phyloP scores from a whole-genome alignment of 257 asterid genomes.

The Capsicum pubescens region DNA sequence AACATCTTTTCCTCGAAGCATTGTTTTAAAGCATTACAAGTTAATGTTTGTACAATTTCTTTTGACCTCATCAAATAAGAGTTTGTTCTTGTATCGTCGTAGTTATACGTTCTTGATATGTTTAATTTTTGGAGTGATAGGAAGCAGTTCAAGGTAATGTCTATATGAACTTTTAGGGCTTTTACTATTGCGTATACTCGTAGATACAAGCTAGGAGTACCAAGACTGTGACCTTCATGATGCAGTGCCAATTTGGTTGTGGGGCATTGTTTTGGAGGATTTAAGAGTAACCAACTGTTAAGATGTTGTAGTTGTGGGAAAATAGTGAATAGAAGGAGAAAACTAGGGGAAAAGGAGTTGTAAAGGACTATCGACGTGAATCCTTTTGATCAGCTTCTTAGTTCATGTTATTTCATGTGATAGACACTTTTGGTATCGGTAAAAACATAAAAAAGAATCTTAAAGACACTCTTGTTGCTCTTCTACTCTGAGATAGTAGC shows the following conservation, averaged over 20 bases:
- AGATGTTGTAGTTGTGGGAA: not conserved
- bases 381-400: not conserved
- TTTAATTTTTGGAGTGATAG: not conserved
- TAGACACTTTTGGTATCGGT: not conserved
- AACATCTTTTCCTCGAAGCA: not conserved
- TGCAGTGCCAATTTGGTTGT: constrained; percentile 16
- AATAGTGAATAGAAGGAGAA: constrained; percentile 12
- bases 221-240: not conserved
- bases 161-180: not conserved
- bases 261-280: not conserved
- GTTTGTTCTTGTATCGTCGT: not conserved
- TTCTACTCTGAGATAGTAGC: not conserved
- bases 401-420: not conserved
- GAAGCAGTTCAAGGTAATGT: not conserved
- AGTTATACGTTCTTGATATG: not conserved
- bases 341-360: not conserved
- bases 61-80: not conserved
- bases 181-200: not conserved
- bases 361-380: not conserved
- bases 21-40: not conserved
- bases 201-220: not conserved
- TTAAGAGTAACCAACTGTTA: not conserved
- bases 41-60: not conserved
- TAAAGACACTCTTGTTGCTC: not conserved
- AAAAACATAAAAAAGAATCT: not conserved